Base-by-base conservation (phyloP, 805 yeast species). In the Yarrowia sp. region DNA sequence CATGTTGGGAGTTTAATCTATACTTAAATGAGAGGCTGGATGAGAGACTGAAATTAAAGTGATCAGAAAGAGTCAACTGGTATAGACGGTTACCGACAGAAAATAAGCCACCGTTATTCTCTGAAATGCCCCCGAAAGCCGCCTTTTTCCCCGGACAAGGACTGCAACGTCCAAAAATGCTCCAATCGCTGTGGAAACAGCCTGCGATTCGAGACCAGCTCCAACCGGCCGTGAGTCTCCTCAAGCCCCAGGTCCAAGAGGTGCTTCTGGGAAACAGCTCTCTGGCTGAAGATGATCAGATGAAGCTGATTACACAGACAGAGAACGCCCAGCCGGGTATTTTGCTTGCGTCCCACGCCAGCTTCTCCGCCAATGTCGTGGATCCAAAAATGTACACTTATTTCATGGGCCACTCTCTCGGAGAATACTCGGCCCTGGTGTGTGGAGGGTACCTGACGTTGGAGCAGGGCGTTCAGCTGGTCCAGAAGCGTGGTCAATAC, bases 81-180 rank as follows among this genome's bases (percentile, higher is more conserved):
- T 26, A 26, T 26, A 26, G 19, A 19, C 32, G 32, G 32, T 26
- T 26, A 3, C 32, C 19, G 19, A 19, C 19, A 19, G 19, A 19
- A 19, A 19, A 19, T 19, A 19, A 19, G 19, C 19, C 19, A 19
- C 19, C 32, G 32, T 26, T 26, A 2, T 5, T 26, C 32, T 26
- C 32, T 26, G 32, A 26, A 1, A 32, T 49, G 55, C 26, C 55
- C 10, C 7, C 35, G n/a, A 14, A 56, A 22, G 56, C 67, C 7
- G 67, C 67, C 0, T 63, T 63, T 9, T 63, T 63, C 48, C 67
- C 67, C 4, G 67, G 67, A 11, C 67, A 63, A 14, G 67, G 67
- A 0, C 56, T 48, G 4, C 67, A 63, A 26, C 22, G 38, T 4
- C 67, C 67, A 2, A 7, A 15, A 41, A 63, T 63, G 67, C 56